phyloP scores from a whole-genome alignment of 1,139 yeast genomes.

The Yamadazyma siamensis region DNA sequence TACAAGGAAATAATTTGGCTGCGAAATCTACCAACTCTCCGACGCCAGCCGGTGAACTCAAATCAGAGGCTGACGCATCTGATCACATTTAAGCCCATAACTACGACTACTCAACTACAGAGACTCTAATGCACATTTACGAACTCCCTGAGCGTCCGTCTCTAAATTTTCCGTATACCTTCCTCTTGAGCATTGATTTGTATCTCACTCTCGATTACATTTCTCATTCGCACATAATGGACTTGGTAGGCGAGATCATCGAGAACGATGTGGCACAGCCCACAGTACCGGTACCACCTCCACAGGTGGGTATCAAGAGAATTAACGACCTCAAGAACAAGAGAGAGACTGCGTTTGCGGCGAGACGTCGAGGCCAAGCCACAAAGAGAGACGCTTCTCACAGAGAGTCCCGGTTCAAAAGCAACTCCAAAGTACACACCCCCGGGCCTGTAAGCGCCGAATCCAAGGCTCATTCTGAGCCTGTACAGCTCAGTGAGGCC shows the following conservation, averaged over 20 bases:
- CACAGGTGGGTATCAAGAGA: constrained; percentile 24
- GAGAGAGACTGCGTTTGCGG: constrained; percentile 8
- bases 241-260: constrained; percentile 70
- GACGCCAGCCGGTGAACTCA: no score
- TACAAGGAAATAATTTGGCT: not conserved
- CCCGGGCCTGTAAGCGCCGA: no score
- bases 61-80: no score
- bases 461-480: constrained; percentile 1
- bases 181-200: no score
- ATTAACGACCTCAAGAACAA: constrained; percentile 38
- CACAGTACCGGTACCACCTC: constrained; percentile 23
- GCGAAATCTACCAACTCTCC: no score
- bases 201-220: no score
- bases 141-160: no score
- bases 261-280: constrained; percentile 55
- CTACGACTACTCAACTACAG: no score
- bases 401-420: not conserved
- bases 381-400: not conserved
- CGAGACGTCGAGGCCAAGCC: constrained; percentile 2
- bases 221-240: constrained; percentile 51
- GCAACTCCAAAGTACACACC: constrained; percentile 1
- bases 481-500: constrained; percentile 39
- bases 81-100: no score
- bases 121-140: no score
- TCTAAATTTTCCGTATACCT: no score